Conservation (phyloP, 176 grass and related monocot species). For the Cenchrus fungigraminus region DNA sequence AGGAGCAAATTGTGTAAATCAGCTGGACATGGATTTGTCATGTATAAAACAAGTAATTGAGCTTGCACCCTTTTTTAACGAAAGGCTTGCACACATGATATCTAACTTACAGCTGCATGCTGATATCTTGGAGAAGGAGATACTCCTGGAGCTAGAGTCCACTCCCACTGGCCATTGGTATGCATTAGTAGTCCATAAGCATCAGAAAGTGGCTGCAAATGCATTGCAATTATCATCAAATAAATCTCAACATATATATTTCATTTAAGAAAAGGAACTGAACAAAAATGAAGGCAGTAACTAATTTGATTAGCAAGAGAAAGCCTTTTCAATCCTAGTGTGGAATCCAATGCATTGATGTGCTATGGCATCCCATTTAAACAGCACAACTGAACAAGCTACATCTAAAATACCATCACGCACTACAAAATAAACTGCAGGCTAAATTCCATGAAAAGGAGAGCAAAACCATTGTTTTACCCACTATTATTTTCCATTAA, state of each 20-base stretch:
- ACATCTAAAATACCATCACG: neutral
- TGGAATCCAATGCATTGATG: neutral
- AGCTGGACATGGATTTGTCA: neutral
- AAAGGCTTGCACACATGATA: slow-evolving; percentile 15
- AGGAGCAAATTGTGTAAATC: slow-evolving; percentile 18
- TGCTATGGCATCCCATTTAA: neutral
- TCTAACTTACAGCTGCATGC: slow-evolving; percentile 92
- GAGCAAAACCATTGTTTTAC: neutral
- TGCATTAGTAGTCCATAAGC: slow-evolving; percentile 99
- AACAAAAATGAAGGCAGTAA: neutral
- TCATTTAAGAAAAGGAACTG: neutral
- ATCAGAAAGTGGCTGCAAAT: slow-evolving; percentile 83
- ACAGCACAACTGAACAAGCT: neutral
- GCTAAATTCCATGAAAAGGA: neutral
- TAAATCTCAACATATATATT: neutral
- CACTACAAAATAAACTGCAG: neutral
- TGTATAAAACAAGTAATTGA: slow-evolving; percentile 38
- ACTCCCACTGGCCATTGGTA: slow-evolving; percentile 97
- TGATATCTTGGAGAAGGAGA: slow-evolving; percentile 99
- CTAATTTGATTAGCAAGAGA: slow-evolving; percentile 15
- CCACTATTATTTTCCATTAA: slow-evolving; percentile 17
- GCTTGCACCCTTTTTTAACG: neutral
- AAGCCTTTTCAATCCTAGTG: neutral
- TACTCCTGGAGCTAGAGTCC: slow-evolving; percentile 95
- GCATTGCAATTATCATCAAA: slow-evolving; percentile 41